Base-by-base conservation (phyloP, 192 early-diverging fungal genomes). In the Martensiomyces pterosporus region DNA sequence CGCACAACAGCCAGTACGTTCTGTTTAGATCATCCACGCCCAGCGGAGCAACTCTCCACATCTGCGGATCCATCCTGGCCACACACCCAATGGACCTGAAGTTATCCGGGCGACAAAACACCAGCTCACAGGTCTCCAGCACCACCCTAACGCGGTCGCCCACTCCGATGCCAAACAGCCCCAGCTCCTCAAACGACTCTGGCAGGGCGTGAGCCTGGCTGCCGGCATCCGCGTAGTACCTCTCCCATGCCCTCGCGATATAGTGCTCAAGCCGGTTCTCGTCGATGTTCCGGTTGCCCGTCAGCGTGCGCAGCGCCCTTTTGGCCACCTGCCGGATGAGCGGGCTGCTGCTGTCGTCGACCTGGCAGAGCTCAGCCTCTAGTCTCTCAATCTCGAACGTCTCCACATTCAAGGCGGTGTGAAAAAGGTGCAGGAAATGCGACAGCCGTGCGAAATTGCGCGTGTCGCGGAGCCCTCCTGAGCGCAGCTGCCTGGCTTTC, bases 371-470 rank as follows among this genome's bases (percentile, higher is more conserved):
- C 47, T 65, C 63, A 15, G 25, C 21, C 40, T 65, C 55, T 3
- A 65, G 55, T 33, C 46, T 29, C 23, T 47, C 55, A 5, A 65
- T 14, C 33, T 48, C 36, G 25, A 52, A 39, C 27, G 33, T 13
- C 12, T 65, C 55, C 3, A 57, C n/a, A 13, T 48, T 45, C 29
- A 65, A 55, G 4, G 55, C 47, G 10, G 29, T 26, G 40, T 52
- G 50, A 33, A 65, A 65, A 10, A 48, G 2, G 29, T 52, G 39
- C 25, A 65, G 34, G 23, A 57, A 53, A 15, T 65, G 63, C 6
- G 55, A 57, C 16, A 65, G 63, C n/a, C 39, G 63, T 17, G 63
- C 63, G 33, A 65, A 65, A 29, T 27, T 46, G 3, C 63, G 63
- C 34, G 55, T 65, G 40, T 65, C 63, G 33, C 51, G 57, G 23